phyloP scores from a whole-genome alignment of 169 alveolate species.

The Ichthyophthirius multifiliis region DNA sequence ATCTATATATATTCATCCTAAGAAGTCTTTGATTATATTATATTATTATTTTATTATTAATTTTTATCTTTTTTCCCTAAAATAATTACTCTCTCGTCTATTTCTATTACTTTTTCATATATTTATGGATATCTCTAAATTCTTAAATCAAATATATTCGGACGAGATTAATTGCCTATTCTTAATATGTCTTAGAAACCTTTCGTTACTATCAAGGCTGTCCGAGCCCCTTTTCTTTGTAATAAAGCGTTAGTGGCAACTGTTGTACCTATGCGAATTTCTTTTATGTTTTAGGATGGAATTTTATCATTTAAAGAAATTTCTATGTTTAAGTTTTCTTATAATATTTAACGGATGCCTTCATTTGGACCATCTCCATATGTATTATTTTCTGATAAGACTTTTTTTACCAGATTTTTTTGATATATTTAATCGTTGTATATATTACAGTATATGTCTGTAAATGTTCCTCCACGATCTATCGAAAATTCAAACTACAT shows the following conservation, averaged over 20 bases:
- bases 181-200: constrained; percentile 77
- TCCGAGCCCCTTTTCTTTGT: constrained; percentile 76
- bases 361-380: constrained; percentile 81
- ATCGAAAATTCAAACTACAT: constrained; percentile 52
- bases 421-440: background rate
- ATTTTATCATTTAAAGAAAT: background rate
- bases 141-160: constrained; percentile 78
- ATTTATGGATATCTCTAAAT: constrained; percentile 49
- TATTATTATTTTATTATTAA: background rate
- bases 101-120: constrained; percentile 69
- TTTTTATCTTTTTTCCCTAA: constrained; percentile 20
- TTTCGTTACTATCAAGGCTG: constrained; percentile 71
- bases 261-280: constrained; percentile 79
- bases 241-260: constrained; percentile 88
- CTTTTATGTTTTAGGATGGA: constrained; percentile 1
- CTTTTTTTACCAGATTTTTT: constrained; percentile 33
- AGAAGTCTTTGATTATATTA: constrained; percentile 16
- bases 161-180: constrained; percentile 81
- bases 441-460: constrained; percentile 70
- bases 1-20: constrained; percentile 48
- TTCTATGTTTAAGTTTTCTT: background rate
- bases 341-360: constrained; percentile 70
- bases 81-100: constrained; percentile 75
- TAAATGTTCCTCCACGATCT: constrained; percentile 89
- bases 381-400: constrained; percentile 66